Evolutionary conservation across 2,329 filamentous ascomycete species (phyloP), one percentile per base, ranked within the genome.

Genomic region (Cadophora malorum): DNA sequence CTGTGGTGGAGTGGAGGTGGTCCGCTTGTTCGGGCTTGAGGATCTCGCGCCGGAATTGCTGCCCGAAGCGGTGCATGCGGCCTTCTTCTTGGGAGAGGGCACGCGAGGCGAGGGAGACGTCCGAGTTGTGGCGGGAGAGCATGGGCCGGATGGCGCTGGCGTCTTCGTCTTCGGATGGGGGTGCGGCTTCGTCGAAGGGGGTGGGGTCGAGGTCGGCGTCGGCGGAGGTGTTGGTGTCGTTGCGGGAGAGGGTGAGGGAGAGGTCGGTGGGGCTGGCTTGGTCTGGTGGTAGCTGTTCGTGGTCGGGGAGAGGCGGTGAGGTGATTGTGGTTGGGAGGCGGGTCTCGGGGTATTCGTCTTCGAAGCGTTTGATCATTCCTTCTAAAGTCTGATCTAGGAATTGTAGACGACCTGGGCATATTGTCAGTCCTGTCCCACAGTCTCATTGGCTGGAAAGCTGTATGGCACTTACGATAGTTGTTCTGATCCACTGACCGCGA

Each of bases 301-400:
- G 45, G 33, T 71, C 70, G 7, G 55, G 67, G 47, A 70, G 61
- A 52, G 73, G 70, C 65, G 73, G 67, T 52, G 72, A 70, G 28
- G 64, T 66, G 33, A 65, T 68, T 28, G 64, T 59, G 7, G 65
- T 35, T 31, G 69, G 74, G 35, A 78, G 70, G 45, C 93, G 89
- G 0, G 92, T 96, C 77, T 98, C 95, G 0, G 96, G 96, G 75
- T 94, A 98, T 79, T 98, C 95, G 77, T 97, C 92, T 79, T 98
- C 96, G 77, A 98, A 99, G 33, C 96, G 91, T 77, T 93, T 90
- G 76, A 98, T 98, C 81, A 98, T 97, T 72, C 91, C 90, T 75
- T 94, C 86, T 10, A 99, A 84, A 0, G 96, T 98, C 69, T 91
- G 85, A 75, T 97, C 94, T 35, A 99, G 86, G 85, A 97, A 97